phyloP scores from a whole-genome alignment of 495 filamentous ascomycete genomes.

The Neurospora tetraspora region DNA sequence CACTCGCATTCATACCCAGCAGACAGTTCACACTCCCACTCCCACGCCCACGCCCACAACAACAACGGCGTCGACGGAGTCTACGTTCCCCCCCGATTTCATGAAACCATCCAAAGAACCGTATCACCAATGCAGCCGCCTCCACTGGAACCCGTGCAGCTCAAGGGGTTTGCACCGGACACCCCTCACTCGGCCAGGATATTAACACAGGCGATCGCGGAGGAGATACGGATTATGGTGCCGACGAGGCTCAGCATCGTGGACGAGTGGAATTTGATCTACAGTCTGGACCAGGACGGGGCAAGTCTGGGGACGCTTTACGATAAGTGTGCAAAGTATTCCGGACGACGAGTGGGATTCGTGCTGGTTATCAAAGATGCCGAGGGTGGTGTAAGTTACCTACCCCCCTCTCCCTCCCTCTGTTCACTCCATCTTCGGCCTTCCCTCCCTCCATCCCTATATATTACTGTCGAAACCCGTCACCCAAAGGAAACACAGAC shows the following conservation, averaged over 20 bases:
- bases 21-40: slow-evolving; percentile 14
- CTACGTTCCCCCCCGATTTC: slow-evolving; percentile 25
- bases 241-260: slow-evolving; percentile 76
- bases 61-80: slow-evolving; percentile 29
- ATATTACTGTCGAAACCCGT: neutral
- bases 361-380: slow-evolving; percentile 77
- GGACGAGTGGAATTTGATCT: slow-evolving; percentile 77
- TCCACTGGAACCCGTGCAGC: slow-evolving; percentile 34
- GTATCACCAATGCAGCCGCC: slow-evolving; percentile 31
- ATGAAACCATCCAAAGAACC: slow-evolving; percentile 13
- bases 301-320: slow-evolving; percentile 82
- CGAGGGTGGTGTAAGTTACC: slow-evolving; percentile 53
- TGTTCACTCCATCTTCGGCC: neutral
- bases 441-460: neutral
- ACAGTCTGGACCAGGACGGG: slow-evolving; percentile 89
- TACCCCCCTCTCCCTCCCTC: neutral
- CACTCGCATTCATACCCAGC: slow-evolving; percentile 10
- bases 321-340: slow-evolving; percentile 51
- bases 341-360: slow-evolving; percentile 68
- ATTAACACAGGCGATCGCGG: slow-evolving; percentile 64
- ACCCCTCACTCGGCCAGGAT: slow-evolving; percentile 34
- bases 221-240: slow-evolving; percentile 86
- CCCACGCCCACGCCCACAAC: slow-evolving; percentile 2
- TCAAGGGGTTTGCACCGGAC: slow-evolving; percentile 30
- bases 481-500: neutral